These are phyloP conservation scores for Lasiodiplodia sp. DNA, from an alignment of 2,329 filamentous ascomycete species.

Conservation along the genomic window DNA sequence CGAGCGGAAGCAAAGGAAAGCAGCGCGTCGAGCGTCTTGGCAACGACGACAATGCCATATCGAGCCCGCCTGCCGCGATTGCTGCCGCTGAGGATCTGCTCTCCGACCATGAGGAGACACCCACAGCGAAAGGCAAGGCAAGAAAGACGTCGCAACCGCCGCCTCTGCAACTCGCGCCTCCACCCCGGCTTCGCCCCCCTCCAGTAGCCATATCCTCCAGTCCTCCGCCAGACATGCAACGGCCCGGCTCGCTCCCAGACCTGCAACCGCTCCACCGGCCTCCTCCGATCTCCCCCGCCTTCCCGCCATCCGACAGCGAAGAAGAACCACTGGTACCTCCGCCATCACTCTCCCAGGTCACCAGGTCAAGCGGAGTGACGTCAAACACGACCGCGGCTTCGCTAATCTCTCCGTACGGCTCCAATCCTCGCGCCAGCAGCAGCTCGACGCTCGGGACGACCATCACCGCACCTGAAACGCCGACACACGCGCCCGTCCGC, in stretches of 20 bases:
- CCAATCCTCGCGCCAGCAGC: neutral
- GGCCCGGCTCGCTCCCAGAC: neutral
- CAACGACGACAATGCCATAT: conserved; percentile 1
- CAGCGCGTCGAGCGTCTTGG: conserved; percentile 6
- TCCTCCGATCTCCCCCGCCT: conserved; percentile 12
- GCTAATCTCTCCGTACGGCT: conserved; percentile 10
- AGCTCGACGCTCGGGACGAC: conserved; percentile 13
- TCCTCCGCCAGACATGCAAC: neutral
- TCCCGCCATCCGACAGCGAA: neutral
- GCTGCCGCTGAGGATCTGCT: conserved; percentile 4
- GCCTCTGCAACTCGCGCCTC: neutral
- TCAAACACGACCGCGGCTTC: neutral
- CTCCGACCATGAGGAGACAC: neutral
- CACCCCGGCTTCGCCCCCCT: conserved; percentile 1
- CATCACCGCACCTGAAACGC: conserved; percentile 7
- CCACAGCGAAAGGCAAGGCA: neutral
- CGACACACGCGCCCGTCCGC: neutral
- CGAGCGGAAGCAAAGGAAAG: conserved; percentile 19
- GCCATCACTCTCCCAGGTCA: neutral
- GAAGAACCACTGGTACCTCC: neutral
- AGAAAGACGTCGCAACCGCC: neutral
- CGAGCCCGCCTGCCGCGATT: neutral
- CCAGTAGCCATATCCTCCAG: neutral
- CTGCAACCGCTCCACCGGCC: conserved; percentile 17
- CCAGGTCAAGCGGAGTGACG: conserved; percentile 2